Conservation (phyloP, 78 protist genomes). For the Dictyostelium brefeldianum region DNA sequence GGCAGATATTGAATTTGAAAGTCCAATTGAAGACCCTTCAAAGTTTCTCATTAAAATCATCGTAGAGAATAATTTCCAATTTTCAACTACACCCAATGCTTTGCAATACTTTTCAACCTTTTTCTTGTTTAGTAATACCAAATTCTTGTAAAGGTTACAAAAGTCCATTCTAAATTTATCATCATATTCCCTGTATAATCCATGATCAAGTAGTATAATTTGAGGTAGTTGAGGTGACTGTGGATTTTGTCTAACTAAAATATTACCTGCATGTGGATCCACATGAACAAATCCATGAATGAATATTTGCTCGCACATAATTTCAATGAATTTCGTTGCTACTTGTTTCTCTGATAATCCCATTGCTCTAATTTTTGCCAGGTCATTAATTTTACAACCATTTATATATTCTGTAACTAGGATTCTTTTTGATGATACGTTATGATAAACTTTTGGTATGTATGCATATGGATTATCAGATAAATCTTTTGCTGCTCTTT, state of each 20-base stretch:
- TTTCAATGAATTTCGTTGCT: neutral
- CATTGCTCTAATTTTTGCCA: slow-evolving; percentile 10
- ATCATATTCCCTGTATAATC: slow-evolving; percentile 44
- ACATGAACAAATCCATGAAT: slow-evolving; percentile 84
- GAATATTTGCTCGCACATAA: slow-evolving; percentile 64
- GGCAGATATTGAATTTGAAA: neutral
- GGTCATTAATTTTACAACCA: slow-evolving; percentile 58
- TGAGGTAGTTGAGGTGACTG: neutral
- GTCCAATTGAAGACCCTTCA: slow-evolving; percentile 20
- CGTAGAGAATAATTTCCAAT: slow-evolving; percentile 28
- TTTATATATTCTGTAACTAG: slow-evolving; percentile 83
- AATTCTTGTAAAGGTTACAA: slow-evolving; percentile 22
- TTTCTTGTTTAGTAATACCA: slow-evolving; percentile 15
- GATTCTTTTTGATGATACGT: slow-evolving; percentile 13
- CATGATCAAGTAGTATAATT: slow-evolving; percentile 78
- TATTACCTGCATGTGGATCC: slow-evolving; percentile 75
- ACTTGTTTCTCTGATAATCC: slow-evolving; percentile 37
- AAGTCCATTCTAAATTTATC: slow-evolving; percentile 43
- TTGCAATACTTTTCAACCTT: slow-evolving; percentile 10
- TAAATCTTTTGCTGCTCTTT: slow-evolving; percentile 31
- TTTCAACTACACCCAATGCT: slow-evolving; percentile 9
- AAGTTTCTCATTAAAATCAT: slow-evolving; percentile 40
- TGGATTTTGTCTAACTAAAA: slow-evolving; percentile 63
- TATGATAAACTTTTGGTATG: slow-evolving; percentile 50
- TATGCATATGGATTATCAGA: neutral